phyloP scores from a whole-genome alignment of 108 stramenopile genomes.

The Epithemia pelagica region DNA sequence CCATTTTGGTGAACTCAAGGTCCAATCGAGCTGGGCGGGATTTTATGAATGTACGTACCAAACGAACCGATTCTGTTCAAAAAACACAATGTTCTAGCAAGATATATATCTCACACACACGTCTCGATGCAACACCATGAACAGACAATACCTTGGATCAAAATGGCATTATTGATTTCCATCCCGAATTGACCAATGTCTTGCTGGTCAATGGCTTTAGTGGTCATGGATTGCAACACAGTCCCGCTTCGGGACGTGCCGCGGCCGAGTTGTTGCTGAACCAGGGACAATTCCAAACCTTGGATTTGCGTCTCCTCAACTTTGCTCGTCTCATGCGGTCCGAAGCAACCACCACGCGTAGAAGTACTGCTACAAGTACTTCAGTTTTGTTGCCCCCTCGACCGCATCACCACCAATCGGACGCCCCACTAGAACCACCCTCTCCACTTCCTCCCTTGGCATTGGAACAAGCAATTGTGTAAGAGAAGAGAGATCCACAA shows the following conservation, averaged over 20 bases:
- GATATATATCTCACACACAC: no score
- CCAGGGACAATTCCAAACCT: constrained; percentile 36
- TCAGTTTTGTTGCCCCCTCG: no score
- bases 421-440: no score
- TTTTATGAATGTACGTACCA: constrained; percentile 66
- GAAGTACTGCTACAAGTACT: neutral
- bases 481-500: no score
- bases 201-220: constrained; percentile 60
- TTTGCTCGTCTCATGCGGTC: constrained; percentile 38
- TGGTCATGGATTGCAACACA: constrained; percentile 72
- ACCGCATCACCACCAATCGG: no score
- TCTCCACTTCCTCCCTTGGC: neutral
- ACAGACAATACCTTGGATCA: constrained; percentile 41
- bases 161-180: constrained; percentile 74
- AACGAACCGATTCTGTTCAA: no score
- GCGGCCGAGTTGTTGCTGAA: constrained; percentile 46
- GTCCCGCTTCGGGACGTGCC: constrained; percentile 59
- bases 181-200: constrained; percentile 63
- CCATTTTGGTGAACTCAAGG: constrained; percentile 56
- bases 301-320: constrained; percentile 53
- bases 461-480: constrained; percentile 23
- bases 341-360: constrained; percentile 1
- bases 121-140: no score
- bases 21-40: constrained; percentile 65
- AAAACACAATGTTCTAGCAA: no score